Percentiles rank a stretch among this genome's conserved stretches.
phyloP scores from a whole-genome alignment of 106 monocot genomes.

The Agapanthus africanus region DNA sequence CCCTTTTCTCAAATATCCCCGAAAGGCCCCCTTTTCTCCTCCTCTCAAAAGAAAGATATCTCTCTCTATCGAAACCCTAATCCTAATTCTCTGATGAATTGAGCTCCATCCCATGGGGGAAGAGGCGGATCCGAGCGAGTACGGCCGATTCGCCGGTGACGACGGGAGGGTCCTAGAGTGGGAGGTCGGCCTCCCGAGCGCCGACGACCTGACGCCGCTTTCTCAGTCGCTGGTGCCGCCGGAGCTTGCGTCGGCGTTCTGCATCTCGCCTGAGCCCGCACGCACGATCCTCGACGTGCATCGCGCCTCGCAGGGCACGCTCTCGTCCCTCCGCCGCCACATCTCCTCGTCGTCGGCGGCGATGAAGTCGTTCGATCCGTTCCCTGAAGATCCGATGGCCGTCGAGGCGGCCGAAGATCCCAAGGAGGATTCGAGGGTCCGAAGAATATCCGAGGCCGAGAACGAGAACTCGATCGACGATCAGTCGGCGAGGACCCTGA shows the following conservation, averaged over 20 bases:
- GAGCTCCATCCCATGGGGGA: conserved; percentile 8
- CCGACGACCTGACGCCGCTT: conserved; percentile 47
- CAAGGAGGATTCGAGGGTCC: no score
- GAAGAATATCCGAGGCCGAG: conserved; percentile 12
- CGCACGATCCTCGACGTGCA: conserved; percentile 34
- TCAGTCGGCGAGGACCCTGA: conserved; percentile 19
- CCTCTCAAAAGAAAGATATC: background rate
- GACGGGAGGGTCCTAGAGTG: conserved; percentile 46
- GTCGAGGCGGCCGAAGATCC: conserved; percentile 2
- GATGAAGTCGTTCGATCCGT: conserved; percentile 7
- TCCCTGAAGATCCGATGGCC: background rate
- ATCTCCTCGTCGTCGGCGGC: background rate
- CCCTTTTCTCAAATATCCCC: conserved; percentile 16
- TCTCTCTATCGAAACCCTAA: background rate
- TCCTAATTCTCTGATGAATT: background rate
- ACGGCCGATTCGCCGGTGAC: conserved; percentile 2
- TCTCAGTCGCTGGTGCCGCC: conserved; percentile 45
- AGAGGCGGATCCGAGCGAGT: conserved; percentile 12
- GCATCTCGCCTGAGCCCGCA: conserved; percentile 43
- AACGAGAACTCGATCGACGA: conserved; percentile 13
- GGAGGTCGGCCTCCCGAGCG: conserved; percentile 52
- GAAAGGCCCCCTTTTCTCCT: background rate
- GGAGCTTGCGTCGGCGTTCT: conserved; percentile 60
- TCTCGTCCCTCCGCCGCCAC: conserved; percentile 25
- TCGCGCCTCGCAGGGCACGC: conserved; percentile 38